Conservation (phyloP, 148 eudicot genomes). For the Silene uniflora region DNA sequence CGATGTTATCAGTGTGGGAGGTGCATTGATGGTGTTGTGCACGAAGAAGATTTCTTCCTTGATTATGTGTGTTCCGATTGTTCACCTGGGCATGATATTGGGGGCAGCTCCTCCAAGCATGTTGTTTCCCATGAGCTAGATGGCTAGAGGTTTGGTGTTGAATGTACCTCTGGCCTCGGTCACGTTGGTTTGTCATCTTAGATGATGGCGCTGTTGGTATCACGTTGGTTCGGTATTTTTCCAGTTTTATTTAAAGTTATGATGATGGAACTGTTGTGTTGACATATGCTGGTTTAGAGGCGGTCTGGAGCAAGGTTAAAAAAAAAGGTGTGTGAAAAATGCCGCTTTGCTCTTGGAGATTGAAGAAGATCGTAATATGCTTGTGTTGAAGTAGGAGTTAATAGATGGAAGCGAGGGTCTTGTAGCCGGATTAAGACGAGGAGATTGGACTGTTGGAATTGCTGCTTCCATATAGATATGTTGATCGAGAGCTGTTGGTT, state of each 20-base stretch:
- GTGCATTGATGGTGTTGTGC: conserved; percentile 56
- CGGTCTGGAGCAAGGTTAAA: neutral
- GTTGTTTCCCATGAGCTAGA: conserved; percentile 13
- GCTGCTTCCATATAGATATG: neutral
- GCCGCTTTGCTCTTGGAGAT: neutral
- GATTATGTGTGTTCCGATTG: conserved; percentile 60
- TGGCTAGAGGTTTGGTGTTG: conserved; percentile 32
- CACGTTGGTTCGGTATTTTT: neutral
- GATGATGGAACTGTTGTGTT: neutral
- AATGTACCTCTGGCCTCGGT: neutral
- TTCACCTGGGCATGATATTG: conserved; percentile 27
- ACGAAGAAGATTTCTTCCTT: conserved; percentile 60
- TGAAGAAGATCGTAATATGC: neutral
- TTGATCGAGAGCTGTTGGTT: neutral
- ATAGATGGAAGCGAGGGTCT: neutral
- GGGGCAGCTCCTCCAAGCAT: conserved; percentile 11
- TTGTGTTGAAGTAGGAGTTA: neutral
- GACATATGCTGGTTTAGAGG: neutral
- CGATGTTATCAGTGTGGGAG: conserved; percentile 74
- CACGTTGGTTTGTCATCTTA: neutral
- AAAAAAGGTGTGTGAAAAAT: too few species aligned
- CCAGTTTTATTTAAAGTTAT: neutral
- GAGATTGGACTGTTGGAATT: neutral
- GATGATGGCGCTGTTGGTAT: neutral
- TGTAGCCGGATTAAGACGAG: neutral